Evolutionary conservation across 179 eudicot species (phyloP).

Genomic region (Beta lomatogona): DNA sequence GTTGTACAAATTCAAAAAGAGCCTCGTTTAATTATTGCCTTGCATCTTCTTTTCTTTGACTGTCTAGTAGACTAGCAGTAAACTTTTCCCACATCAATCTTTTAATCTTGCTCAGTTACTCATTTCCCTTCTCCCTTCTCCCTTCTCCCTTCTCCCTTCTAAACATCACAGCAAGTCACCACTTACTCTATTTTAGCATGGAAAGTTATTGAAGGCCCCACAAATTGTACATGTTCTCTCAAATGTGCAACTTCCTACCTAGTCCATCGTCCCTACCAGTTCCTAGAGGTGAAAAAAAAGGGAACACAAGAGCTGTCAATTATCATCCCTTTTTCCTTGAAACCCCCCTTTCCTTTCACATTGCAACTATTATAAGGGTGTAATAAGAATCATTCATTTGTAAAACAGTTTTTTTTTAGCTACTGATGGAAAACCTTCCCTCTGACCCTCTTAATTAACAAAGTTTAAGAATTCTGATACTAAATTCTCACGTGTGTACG

Average conservation of each 20-base stretch:
- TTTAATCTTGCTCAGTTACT: neutral
- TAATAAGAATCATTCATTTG: too few relatives aligned
- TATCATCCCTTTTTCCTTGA: neutral
- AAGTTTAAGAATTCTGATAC: neutral
- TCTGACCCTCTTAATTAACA: neutral
- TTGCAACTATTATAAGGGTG: too few relatives aligned
- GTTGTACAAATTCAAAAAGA: neutral
- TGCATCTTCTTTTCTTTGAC: conserved; percentile 3
- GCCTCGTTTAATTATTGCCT: conserved; percentile 2
- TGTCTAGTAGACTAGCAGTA: neutral
- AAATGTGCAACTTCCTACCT: neutral
- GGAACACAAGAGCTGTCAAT: neutral
- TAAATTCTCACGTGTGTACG: neutral
- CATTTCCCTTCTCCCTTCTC: too few relatives aligned
- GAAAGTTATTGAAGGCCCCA: conserved; percentile 2
- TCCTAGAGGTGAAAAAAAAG: neutral
- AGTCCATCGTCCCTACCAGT: neutral
- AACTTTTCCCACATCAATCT: neutral
- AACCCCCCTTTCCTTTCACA: too few relatives aligned
- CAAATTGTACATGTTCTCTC: neutral
- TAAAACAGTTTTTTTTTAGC: too few relatives aligned
- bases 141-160: too few relatives aligned
- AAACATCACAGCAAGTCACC: too few relatives aligned
- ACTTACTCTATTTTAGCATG: too few relatives aligned
- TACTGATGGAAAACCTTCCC: too few relatives aligned